These are phyloP conservation scores for Solanum rostratum DNA, from an alignment of 257 asterid species.

Conservation along the genomic window DNA sequence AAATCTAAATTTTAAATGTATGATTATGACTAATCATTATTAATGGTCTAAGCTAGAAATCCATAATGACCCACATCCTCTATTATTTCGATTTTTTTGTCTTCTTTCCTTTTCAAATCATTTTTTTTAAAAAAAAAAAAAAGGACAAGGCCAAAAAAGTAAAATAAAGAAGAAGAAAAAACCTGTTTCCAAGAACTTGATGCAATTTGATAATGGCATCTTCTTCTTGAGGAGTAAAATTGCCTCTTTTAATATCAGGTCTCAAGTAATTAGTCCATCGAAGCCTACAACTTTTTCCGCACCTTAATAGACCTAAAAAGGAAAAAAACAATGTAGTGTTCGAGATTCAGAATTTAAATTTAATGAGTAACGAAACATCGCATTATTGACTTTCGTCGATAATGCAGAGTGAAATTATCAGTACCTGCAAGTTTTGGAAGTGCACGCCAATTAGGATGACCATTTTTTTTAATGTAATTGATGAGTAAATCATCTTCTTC, in stretches of 20 bases:
- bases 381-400: neutral
- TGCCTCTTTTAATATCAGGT: conserved; percentile 59
- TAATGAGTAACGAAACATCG: neutral
- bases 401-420: neutral
- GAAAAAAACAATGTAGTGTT: neutral
- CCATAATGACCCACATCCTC: neutral
- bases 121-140: too few species aligned
- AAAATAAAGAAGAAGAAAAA: neutral
- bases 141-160: neutral
- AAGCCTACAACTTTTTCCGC: conserved; percentile 69
- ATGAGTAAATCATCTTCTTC: conserved; percentile 24
- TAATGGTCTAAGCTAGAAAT: neutral
- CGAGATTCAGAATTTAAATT: neutral
- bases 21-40: neutral
- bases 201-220: conserved; percentile 36
- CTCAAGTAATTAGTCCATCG: conserved; percentile 60
- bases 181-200: conserved; percentile 25
- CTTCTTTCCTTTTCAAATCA: neutral
- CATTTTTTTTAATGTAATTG: conserved; percentile 9
- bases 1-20: neutral
- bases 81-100: neutral
- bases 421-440: conserved; percentile 31
- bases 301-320: conserved; percentile 20
- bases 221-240: conserved; percentile 39
- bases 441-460: conserved; percentile 27